These are phyloP conservation scores for Wickerhamiella lipophila DNA, from an alignment of 805 yeast genomes.

Conservation along the genomic window DNA sequence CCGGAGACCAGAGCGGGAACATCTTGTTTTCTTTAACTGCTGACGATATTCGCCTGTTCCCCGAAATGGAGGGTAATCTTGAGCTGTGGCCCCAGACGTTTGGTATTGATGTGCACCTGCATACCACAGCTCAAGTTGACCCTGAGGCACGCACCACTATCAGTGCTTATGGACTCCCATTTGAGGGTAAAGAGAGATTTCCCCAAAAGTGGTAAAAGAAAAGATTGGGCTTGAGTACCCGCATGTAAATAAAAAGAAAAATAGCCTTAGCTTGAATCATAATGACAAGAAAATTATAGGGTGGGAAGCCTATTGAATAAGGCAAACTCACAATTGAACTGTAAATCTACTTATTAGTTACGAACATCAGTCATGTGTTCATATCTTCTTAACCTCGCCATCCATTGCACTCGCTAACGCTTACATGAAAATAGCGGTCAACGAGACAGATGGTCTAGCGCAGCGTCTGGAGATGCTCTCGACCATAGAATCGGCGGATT, in stretches of 20 bases:
- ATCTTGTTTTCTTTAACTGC: slow-evolving; percentile 72
- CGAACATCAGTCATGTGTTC: no score
- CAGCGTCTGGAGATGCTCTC: slow-evolving; percentile 5
- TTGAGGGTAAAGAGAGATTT: slow-evolving; percentile 40
- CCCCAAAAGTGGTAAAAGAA: slow-evolving; percentile 20
- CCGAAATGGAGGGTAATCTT: slow-evolving; percentile 82
- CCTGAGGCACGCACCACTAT: slow-evolving; percentile 75
- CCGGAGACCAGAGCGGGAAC: slow-evolving; percentile 81
- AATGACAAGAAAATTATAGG: not conserved
- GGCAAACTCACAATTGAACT: not conserved
- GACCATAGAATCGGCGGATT: slow-evolving; percentile 4
- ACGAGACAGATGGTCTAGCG: slow-evolving; percentile 3
- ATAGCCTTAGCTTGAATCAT: not conserved
- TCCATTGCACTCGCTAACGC: not conserved
- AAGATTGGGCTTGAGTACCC: not conserved
- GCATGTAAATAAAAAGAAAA: not conserved
- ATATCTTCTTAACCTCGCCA: no score
- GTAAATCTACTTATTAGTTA: no score
- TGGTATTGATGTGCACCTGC: slow-evolving; percentile 74
- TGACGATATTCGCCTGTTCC: slow-evolving; percentile 70
- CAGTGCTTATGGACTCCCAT: slow-evolving; percentile 73
- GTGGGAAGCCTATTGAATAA: not conserved
- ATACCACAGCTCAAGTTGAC: slow-evolving; percentile 83
- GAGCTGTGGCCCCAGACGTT: slow-evolving; percentile 80
- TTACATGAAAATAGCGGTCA: slow-evolving; percentile 6